Percentiles rank a stretch among this genome's conserved stretches.
These are phyloP conservation scores for Astrocystis sublimbata DNA, from an alignment of 495 filamentous ascomycete species.

Conservation along the genomic window DNA sequence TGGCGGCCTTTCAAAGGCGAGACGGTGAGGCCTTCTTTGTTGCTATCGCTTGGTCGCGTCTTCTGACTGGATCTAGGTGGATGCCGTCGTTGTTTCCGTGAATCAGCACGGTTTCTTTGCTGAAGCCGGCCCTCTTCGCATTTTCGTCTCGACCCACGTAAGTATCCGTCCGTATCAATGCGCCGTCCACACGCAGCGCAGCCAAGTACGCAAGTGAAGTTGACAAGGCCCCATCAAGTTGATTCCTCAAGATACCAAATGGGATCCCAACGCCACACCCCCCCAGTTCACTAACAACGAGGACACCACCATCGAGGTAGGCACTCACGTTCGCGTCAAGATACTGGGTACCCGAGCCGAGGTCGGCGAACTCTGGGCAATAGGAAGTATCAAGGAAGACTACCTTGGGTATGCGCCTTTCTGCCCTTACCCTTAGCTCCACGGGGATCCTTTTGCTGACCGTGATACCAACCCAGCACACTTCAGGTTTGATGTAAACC, in stretches of 20 bases:
- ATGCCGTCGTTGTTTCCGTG: constrained; percentile 86
- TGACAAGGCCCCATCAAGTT: constrained; percentile 57
- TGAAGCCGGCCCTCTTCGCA: constrained; percentile 79
- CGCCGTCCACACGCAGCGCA: constrained; percentile 1
- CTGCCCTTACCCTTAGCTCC: neutral
- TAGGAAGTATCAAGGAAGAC: constrained; percentile 94
- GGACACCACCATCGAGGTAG: constrained; percentile 91
- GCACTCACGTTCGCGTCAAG: constrained; percentile 89
- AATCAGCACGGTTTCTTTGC: constrained; percentile 92
- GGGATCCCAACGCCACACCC: constrained; percentile 85
- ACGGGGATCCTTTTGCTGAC: neutral
- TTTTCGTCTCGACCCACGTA: constrained; percentile 89
- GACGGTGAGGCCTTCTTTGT: constrained; percentile 63
- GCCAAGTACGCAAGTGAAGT: constrained; percentile 11
- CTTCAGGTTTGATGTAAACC: constrained; percentile 15
- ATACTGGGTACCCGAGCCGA: constrained; percentile 89
- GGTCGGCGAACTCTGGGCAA: constrained; percentile 90
- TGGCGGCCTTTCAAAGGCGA: constrained; percentile 97
- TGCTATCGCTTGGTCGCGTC: neutral
- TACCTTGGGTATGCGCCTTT: constrained; percentile 51
- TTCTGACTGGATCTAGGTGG: constrained; percentile 61
- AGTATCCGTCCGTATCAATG: constrained; percentile 58
- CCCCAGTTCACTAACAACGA: constrained; percentile 83
- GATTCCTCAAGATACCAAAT: constrained; percentile 90
- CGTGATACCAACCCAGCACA: constrained; percentile 5